phyloP scores from a whole-genome alignment of 257 asterid species.

The Fraxinus cuspidata region DNA sequence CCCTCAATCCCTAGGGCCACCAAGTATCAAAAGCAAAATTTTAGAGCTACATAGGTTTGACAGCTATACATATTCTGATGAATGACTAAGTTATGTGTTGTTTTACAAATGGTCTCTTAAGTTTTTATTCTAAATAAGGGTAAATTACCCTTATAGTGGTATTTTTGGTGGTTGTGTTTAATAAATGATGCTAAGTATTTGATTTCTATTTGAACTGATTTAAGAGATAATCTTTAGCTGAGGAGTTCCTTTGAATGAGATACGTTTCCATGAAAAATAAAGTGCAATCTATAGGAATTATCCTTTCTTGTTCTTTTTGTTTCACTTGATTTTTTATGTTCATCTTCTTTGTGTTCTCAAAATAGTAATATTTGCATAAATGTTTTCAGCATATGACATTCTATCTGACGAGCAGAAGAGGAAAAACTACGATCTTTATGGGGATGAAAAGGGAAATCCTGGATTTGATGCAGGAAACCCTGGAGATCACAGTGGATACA shows the following conservation, averaged over 20 bases:
- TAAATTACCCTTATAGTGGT: neutral
- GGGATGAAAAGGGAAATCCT: conserved; percentile 78
- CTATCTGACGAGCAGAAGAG: conserved; percentile 89
- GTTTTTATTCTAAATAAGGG: neutral
- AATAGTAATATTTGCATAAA: conserved; percentile 7
- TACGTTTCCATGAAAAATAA: neutral
- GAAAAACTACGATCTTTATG: conserved; percentile 87
- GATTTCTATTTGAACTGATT: conserved; percentile 5
- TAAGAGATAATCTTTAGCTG: neutral
- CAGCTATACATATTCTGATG: neutral
- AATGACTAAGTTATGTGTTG: neutral
- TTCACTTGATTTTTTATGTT: neutral
- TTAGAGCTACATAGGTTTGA: neutral
- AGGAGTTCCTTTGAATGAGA: neutral
- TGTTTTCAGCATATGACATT: conserved; percentile 75
- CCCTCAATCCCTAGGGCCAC: neutral
- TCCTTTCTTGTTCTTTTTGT: neutral
- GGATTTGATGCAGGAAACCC: conserved; percentile 62
- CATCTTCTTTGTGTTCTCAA: neutral
- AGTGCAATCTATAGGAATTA: neutral
- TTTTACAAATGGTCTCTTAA: neutral
- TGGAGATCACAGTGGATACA: conserved; percentile 59
- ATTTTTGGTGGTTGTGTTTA: neutral
- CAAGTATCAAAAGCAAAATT: no score
- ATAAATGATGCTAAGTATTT: neutral